phyloP scores from a whole-genome alignment of 805 yeast genomes.

The Priceomyces castillae region DNA sequence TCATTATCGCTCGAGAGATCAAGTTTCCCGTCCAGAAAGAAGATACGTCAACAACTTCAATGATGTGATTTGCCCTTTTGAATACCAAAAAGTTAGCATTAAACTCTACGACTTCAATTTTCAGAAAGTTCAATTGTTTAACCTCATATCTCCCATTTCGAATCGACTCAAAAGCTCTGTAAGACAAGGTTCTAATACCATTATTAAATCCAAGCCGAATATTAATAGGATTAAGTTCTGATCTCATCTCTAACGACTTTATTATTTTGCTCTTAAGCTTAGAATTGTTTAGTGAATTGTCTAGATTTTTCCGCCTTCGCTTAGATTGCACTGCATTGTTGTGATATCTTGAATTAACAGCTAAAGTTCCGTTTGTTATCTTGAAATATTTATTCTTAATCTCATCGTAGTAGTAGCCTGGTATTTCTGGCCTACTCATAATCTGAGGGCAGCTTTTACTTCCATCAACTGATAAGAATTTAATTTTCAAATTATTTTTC shows the following conservation, averaged over 20 bases:
- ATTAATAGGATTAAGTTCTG: not conserved
- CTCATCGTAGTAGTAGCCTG: conserved; percentile 26
- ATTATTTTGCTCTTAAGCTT: not conserved
- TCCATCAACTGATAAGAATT: not conserved
- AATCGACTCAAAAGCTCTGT: not conserved
- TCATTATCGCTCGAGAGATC: not conserved
- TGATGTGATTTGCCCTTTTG: not conserved
- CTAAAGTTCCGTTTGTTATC: conserved; percentile 23
- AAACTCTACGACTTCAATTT: not conserved
- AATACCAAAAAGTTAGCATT: not conserved
- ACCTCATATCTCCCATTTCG: not conserved
- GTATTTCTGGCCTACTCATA: conserved; percentile 15
- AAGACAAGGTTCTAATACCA: not conserved
- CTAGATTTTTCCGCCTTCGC: conserved; percentile 12
- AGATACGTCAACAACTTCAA: not conserved
- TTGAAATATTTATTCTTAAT: conserved; percentile 23
- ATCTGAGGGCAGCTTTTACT: not conserved
- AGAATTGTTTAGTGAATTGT: not conserved
- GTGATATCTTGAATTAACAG: conserved; percentile 16
- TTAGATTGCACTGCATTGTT: conserved; percentile 23
- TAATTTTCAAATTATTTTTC: not conserved
- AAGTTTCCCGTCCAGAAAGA: not conserved
- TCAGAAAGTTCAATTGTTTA: not conserved
- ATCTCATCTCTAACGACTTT: not conserved
- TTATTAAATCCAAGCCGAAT: not conserved